phyloP scores from a whole-genome alignment of 495 filamentous ascomycete genomes.

The Cudoniella acicularis region DNA sequence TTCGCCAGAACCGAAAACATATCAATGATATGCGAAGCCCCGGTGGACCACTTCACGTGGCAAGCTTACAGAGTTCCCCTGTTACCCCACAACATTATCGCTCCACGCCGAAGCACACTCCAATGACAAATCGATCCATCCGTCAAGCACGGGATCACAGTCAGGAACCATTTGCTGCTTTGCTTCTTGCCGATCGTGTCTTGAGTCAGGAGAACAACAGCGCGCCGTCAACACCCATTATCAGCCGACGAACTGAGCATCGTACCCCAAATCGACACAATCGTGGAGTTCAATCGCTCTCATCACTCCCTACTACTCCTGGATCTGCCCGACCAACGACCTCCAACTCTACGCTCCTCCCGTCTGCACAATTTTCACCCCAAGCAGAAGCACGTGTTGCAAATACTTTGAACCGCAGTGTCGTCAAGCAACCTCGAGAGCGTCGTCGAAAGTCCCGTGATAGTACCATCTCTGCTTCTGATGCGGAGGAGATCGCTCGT shows the following conservation, averaged over 20 bases:
- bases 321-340: constrained; percentile 28
- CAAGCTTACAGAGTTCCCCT: constrained; percentile 24
- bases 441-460: constrained; percentile 63
- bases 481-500: constrained; percentile 59
- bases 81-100: constrained; percentile 26
- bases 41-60: constrained; percentile 50
- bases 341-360: constrained; percentile 44
- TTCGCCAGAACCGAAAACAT: constrained; percentile 83
- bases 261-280: constrained; percentile 52
- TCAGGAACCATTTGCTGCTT: constrained; percentile 59
- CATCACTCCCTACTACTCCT: constrained; percentile 78
- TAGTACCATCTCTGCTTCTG: constrained; percentile 84
- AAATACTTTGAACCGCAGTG: constrained; percentile 17
- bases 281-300: constrained; percentile 69
- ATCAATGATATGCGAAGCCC: constrained; percentile 63
- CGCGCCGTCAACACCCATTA: constrained; percentile 58
- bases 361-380: constrained; percentile 43
- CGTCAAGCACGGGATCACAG: constrained; percentile 11
- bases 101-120: constrained; percentile 32
- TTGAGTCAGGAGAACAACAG: constrained; percentile 70
- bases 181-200: constrained; percentile 70
- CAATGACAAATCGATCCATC: constrained; percentile 33
- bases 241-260: constrained; percentile 34
- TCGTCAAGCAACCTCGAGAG: constrained; percentile 25
- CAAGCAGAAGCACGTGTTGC: constrained; percentile 21